phyloP scores from a whole-genome alignment of 176 grass and related monocot genomes.

The Avena eriantha region DNA sequence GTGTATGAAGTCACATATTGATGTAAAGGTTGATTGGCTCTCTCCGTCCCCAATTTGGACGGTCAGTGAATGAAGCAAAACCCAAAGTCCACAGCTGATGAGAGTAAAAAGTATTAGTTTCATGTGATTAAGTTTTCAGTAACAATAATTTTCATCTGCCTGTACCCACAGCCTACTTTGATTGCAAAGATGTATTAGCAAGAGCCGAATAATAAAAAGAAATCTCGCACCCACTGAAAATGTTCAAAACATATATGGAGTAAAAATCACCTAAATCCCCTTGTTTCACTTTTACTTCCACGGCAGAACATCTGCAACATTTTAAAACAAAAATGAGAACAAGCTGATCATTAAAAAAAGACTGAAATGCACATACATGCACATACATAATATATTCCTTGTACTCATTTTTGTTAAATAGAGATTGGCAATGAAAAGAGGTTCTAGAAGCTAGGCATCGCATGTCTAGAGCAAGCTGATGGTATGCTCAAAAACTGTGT shows the following conservation, averaged over 20 bases:
- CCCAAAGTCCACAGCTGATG: slow-evolving; percentile 91
- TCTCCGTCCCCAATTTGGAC: slow-evolving; percentile 85
- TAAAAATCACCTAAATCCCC: slow-evolving; percentile 84
- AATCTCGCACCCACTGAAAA: slow-evolving; percentile 26
- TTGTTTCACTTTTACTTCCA: slow-evolving; percentile 91
- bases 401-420: not conserved
- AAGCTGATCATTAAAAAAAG: slow-evolving; percentile 15
- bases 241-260: slow-evolving; percentile 15
- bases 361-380: not conserved
- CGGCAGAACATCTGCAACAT: slow-evolving; percentile 88
- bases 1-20: slow-evolving; percentile 96
- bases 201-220: slow-evolving; percentile 35
- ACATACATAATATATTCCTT: slow-evolving; percentile 10
- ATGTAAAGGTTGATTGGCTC: slow-evolving; percentile 76
- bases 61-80: slow-evolving; percentile 88
- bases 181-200: not conserved
- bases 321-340: slow-evolving; percentile 32
- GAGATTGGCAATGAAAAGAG: not conserved
- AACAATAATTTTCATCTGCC: not conserved
- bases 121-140: not conserved
- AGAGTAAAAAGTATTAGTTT: slow-evolving; percentile 28
- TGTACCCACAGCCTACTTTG: slow-evolving; percentile 20
- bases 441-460: slow-evolving; percentile 14
- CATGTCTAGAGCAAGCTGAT: slow-evolving; percentile 1
- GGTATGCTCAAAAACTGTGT: not conserved